Conservation (phyloP, 2,329 filamentous ascomycete genomes). For the Drechslera avenae region DNA sequence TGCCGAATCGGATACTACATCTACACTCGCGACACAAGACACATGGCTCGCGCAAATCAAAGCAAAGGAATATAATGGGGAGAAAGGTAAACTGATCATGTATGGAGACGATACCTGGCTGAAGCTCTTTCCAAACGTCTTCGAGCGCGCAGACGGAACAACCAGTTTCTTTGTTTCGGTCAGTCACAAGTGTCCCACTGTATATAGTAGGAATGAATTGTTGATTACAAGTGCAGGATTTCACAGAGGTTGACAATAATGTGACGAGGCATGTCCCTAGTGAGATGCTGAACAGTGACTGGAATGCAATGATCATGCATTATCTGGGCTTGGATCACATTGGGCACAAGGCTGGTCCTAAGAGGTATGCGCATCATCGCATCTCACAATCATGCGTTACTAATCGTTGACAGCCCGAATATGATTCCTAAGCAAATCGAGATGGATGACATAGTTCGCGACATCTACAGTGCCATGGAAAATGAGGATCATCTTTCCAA, state of each 20-base stretch:
- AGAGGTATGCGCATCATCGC: conserved; percentile 60
- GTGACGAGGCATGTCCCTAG: conserved; percentile 85
- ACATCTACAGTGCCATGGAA: conserved; percentile 78
- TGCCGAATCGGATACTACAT: conserved; percentile 89
- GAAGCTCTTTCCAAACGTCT: conserved; percentile 90
- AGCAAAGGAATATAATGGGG: conserved; percentile 54
- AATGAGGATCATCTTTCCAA: conserved; percentile 71
- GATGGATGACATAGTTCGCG: conserved; percentile 83
- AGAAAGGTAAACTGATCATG: conserved; percentile 75
- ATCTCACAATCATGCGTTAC: not conserved
- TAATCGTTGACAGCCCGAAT: conserved; percentile 64
- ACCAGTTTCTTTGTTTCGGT: conserved; percentile 98
- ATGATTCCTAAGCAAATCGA: conserved; percentile 93
- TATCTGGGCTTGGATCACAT: conserved; percentile 97
- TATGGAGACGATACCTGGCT: conserved; percentile 99
- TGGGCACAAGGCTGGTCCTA: conserved; percentile 91
- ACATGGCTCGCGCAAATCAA: conserved; percentile 96
- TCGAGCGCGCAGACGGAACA: conserved; percentile 86
- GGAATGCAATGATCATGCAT: conserved; percentile 92
- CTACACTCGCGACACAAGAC: conserved; percentile 85
- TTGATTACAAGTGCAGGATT: conserved; percentile 68
- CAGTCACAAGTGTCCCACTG: conserved; percentile 50
- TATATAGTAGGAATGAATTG: conserved; percentile 42
- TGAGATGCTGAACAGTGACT: conserved; percentile 79
- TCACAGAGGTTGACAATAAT: conserved; percentile 96